Conservation (phyloP, 75 land plant genomes). For the Chamaecyparis obtusa region DNA sequence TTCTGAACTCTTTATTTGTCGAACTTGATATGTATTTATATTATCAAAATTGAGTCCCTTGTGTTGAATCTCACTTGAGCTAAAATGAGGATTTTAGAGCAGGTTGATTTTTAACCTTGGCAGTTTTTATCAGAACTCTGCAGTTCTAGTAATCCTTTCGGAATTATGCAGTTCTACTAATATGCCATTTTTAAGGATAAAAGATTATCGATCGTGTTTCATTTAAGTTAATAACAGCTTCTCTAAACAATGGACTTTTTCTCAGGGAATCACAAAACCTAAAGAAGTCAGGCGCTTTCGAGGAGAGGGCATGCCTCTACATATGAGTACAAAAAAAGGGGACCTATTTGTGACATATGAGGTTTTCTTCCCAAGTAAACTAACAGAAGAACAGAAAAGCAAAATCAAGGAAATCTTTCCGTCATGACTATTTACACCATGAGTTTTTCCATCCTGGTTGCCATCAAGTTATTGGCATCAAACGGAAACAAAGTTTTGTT, state of each 20-base stretch:
- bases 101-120: background rate
- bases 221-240: too few relatives aligned
- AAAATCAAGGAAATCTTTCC: conserved; percentile 55
- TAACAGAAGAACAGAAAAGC: conserved; percentile 70
- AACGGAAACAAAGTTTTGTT: conserved; percentile 11
- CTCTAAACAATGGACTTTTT: background rate
- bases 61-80: background rate
- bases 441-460: background rate
- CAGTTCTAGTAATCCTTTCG: too few relatives aligned
- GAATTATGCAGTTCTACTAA: background rate
- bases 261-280: conserved; percentile 76
- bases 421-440: background rate
- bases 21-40: background rate
- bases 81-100: background rate
- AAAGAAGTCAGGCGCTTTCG: conserved; percentile 77
- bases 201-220: background rate
- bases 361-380: conserved; percentile 62
- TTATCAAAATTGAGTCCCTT: background rate
- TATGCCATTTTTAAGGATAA: background rate
- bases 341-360: conserved; percentile 74
- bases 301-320: conserved; percentile 91
- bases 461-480: background rate
- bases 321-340: conserved; percentile 70
- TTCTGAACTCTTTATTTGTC: background rate
- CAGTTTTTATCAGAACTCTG: background rate